Base-by-base conservation (phyloP, 305 asterid species). In the Rubia tinctorum region DNA sequence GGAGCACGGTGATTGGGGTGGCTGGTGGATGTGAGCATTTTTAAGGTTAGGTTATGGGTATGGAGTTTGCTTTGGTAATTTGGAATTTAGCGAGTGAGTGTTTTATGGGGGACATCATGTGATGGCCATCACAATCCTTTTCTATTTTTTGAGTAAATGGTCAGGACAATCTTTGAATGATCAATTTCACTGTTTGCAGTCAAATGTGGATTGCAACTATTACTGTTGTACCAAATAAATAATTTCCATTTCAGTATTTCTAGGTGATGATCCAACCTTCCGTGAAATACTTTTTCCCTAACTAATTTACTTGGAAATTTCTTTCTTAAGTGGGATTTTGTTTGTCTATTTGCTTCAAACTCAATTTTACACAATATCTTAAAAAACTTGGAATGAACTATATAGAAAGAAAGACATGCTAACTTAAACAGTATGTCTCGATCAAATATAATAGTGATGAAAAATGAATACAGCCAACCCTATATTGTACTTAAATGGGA, bases 281-380 rank as follows among this genome's bases (percentile, higher is more conserved):
- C 43, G 30, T 55, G 20, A 17, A 55, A 42, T n/a, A 30, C 53
- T 42, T 3, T 63, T 73, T 11, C 63, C 22, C 71, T 20, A 6
- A 15, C 25, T 61, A 30, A 62, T 63, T 22, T 14, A 45, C 44
- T 6, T 18, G 43, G 39, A 51, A 63, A 30, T 22, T 43, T 72
- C 9, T 51, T 64, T 12, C 45, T 37, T 23, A 15, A 12, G 22
- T 15, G 20, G 55, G 30, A 18, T 6, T 67, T 80, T 77, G 66
- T 71, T 68, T 69, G 55, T 34, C 71, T 69, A n/a, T 59, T 72
- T 49, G 12, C 30, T 59, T 68, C 56, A 23, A 34, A 23, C 44
- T 22, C 62, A 63, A 14, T 39, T 56, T 73, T 62, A 73, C 49
- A 8, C 13, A 44, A 44, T 10, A 44, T 3, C 13, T 44, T 44